Base-by-base conservation (phyloP, 768 basidiomycete species). In the Tulasnella sp. region DNA sequence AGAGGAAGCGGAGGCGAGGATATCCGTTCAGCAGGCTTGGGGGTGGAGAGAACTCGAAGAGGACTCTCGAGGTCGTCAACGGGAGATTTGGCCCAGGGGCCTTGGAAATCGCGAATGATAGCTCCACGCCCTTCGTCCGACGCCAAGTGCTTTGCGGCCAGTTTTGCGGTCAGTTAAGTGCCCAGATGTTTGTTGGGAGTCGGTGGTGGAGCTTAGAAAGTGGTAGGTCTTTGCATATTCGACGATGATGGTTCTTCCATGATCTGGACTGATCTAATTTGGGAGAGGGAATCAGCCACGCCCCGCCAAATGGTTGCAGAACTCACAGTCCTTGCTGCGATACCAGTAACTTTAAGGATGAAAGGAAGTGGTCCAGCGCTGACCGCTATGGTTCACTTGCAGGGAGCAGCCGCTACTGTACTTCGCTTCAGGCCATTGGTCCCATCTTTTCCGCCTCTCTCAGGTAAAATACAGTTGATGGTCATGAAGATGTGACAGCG, bases 211-310 rank as follows among this genome's bases (percentile, higher is more conserved):
- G 93, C 46, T 82, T 83, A 1, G 81, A 86, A 11, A 85, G 9
- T n/a, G 88, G 88, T 81, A 90, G 87, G 4, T 80, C 82, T 83
- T 90, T 93, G 90, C 94, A 96, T n/a, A 94, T 87, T 48, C 88
- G 89, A 81, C 88, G 91, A 84, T 96, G 94, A 83, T 90, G 88
- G 0, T 87, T 83, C 58, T 88, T 88, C 94, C 94, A 95, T 79
- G 94, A 91, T 46, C 84, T 73, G n/a, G 79, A 86, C 84, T 96
- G 94, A 86, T 94, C 94, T 95, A 83, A 16, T 40, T n/a, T 44
- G 82, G 37, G 24, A 81, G 73, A 48, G 58, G 75, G 75, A 78
- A 72, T 69, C 82, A 50, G 78, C 72, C 81, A 75, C n/a, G 1
- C 31, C 28, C 11, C 40, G 24, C 34, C 14, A 41, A 34, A 50